Base-by-base conservation (phyloP, 306 rosid genomes). In the Carpinus viminea region DNA sequence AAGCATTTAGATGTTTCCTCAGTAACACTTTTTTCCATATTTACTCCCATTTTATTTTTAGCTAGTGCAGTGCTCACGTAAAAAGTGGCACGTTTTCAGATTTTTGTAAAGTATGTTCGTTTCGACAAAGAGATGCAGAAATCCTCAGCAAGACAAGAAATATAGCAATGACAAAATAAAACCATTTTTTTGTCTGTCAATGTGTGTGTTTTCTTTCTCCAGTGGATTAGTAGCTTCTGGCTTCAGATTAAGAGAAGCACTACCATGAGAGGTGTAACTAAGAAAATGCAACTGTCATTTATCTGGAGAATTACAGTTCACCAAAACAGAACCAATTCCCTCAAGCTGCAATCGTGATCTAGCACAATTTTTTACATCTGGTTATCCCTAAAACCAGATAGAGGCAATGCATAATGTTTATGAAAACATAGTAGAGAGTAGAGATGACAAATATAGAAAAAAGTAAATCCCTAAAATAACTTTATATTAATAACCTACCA, bases 301-400 rank as follows among this genome's bases (percentile, higher is more conserved):
- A 38, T 66, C 8, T 66, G 47, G 11, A 59, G 28, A 59, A 59
- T 24, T 57, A 59, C 28, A 21, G 8, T 59, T 59, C 5, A 59
- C 36, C 60, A 11, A 55, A 55, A 15, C 18, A 52, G 20, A n/a
- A 55, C 26, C 20, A 21, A 59, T 3, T 21, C 65, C 10, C 17
- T 10, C 10, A 59, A 65, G 78, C 72, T 64, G 53, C 74, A 78
- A 72, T 61, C 45, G 72, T 84, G 38, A 73, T 51, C 75, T 13
- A 41, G 73, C 52, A 38, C 10, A 9, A 60, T 31, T 56, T 38
- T 18, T 36, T 51, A 12, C 38, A 55, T 69, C 7, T 65, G 47
- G 59, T 70, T 60, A 7, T 52, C 12, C 51, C 26, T 4, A 26
- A 74, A 41, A 71, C 76, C 59, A 8, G 26, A 61, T 62, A 62